These are phyloP conservation scores for Cryphonectria carpinicola DNA, from an alignment of 2,329 filamentous ascomycete genomes.

Conservation along the genomic window DNA sequence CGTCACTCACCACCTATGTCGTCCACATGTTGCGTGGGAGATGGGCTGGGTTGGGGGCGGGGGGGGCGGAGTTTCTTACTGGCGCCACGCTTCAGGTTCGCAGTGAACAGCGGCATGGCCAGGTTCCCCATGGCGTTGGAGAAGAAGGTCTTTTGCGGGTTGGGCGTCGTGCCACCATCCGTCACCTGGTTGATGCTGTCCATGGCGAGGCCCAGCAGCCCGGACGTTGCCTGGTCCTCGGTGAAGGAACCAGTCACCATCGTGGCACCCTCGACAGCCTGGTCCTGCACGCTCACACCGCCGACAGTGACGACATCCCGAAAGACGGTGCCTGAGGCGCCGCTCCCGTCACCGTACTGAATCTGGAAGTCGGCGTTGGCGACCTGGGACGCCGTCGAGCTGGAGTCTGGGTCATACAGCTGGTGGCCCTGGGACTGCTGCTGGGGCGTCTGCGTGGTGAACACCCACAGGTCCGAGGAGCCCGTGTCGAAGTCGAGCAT, in stretches of 20 bases:
- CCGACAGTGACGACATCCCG: conserved; percentile 65
- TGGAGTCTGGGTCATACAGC: conserved; percentile 55
- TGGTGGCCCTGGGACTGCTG: conserved; percentile 54
- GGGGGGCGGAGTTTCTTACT: conserved; percentile 33
- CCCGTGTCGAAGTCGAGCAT: conserved; percentile 71
- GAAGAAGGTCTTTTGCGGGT: conserved; percentile 49
- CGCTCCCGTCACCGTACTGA: conserved; percentile 66
- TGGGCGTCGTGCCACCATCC: conserved; percentile 58
- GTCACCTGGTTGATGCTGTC: conserved; percentile 60
- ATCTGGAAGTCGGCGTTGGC: conserved; percentile 55
- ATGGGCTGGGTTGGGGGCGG: neutral
- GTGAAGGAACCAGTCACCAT: conserved; percentile 53
- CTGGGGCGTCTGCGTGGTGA: conserved; percentile 57
- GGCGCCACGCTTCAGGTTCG: conserved; percentile 40
- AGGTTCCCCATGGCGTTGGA: conserved; percentile 39
- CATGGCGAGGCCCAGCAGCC: conserved; percentile 65
- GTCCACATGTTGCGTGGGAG: neutral
- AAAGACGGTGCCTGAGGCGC: conserved; percentile 65
- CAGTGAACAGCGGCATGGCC: conserved; percentile 39
- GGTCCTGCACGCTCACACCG: conserved; percentile 59
- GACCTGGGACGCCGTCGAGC: conserved; percentile 48
- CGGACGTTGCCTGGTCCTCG: conserved; percentile 37
- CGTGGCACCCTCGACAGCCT: conserved; percentile 67
- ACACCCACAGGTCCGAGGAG: conserved; percentile 72
- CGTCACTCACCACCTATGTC: neutral